These are phyloP conservation scores for Scutellaria baicalensis DNA, from an alignment of 257 asterid species.

Conservation along the genomic window DNA sequence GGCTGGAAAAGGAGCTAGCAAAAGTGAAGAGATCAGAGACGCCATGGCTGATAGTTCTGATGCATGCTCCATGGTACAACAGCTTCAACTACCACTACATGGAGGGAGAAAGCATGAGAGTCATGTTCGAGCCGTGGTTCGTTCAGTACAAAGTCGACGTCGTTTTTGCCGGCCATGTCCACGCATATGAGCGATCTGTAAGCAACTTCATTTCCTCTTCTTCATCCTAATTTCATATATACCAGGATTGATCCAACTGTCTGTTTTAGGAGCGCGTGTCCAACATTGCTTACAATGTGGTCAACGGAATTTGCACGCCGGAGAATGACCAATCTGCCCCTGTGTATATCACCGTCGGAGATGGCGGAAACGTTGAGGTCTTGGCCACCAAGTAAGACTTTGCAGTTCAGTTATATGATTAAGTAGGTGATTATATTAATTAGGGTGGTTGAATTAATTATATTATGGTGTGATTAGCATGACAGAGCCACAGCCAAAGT, in stretches of 20 bases:
- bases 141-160: constrained; percentile 67
- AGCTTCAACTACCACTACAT: constrained; percentile 70
- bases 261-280: constrained; percentile 41
- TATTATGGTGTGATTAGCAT: constrained; percentile 28
- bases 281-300: constrained; percentile 47
- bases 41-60: constrained; percentile 71
- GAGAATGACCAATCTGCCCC: constrained; percentile 42
- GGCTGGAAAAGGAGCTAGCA: constrained; percentile 59
- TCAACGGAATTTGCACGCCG: constrained; percentile 43
- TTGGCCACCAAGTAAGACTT: constrained; percentile 19
- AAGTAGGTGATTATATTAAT: too few species aligned
- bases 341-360: constrained; percentile 48
- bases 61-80: constrained; percentile 80
- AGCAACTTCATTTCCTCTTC: too few species aligned
- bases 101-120: constrained; percentile 89
- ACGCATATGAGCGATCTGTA: constrained; percentile 78
- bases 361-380: constrained; percentile 56
- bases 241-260: too few species aligned
- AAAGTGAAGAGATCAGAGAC: constrained; percentile 70
- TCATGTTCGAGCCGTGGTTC: constrained; percentile 66
- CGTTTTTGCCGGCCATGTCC: constrained; percentile 80
- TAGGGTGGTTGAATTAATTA: too few species aligned
- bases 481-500: constrained; percentile 51
- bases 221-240: too few species aligned
- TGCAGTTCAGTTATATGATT: too few species aligned